phyloP scores from a whole-genome alignment of 1,284 basidiomycete genomes.

The Laetiporus sulphureus region DNA sequence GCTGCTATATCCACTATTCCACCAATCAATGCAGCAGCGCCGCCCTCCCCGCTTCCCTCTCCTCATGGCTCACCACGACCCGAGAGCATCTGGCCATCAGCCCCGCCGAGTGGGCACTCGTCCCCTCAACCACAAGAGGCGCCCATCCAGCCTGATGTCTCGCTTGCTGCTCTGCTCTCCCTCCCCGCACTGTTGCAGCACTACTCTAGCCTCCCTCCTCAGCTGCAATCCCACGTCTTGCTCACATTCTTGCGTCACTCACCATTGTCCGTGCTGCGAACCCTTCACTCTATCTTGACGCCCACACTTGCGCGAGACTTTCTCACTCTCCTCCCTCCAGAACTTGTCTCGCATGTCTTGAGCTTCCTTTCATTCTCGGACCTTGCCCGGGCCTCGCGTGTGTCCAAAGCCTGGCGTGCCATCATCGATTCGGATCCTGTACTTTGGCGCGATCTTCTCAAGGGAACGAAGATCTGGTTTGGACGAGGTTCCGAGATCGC shows the following conservation, averaged over 20 bases:
- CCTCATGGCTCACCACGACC: conserved; percentile 76
- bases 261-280: conserved; percentile 76
- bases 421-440: conserved; percentile 82
- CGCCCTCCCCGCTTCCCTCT: conserved; percentile 75
- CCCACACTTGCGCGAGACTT: conserved; percentile 86
- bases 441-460: conserved; percentile 78
- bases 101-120: conserved; percentile 65
- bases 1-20: conserved; percentile 48
- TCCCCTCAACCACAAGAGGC: conserved; percentile 59
- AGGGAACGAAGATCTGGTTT: conserved; percentile 78
- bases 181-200: conserved; percentile 72
- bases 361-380: conserved; percentile 72
- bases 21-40: conserved; percentile 62
- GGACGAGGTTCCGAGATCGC: conserved; percentile 70
- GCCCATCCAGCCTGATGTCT: conserved; percentile 72
- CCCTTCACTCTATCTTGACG: conserved; percentile 75
- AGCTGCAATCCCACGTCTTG: conserved; percentile 79
- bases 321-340: conserved; percentile 77
- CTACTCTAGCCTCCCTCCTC: conserved; percentile 64
- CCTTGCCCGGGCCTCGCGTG: conserved; percentile 73
- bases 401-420: conserved; percentile 75
- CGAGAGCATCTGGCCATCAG: conserved; percentile 68
- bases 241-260: conserved; percentile 81
- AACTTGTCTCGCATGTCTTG: conserved; percentile 77
- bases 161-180: conserved; percentile 71